Percentiles rank a stretch among this genome's conserved stretches.
These are phyloP conservation scores for Termitomyces sp. DNA, from an alignment of 768 basidiomycete species.

Conservation along the genomic window DNA sequence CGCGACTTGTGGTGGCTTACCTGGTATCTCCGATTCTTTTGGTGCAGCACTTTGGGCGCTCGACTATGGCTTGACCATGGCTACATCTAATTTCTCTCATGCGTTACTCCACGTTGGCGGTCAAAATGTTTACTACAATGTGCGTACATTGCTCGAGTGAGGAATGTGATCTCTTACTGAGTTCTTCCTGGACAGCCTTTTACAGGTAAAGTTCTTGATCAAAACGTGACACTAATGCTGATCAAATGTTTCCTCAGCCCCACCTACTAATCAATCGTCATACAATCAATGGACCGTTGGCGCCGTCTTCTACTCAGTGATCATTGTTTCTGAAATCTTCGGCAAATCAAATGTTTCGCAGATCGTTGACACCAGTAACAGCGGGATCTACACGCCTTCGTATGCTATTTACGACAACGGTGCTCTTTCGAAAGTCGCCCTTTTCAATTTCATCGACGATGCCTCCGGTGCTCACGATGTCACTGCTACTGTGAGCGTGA, in stretches of 20 bases:
- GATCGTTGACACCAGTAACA: conserved; percentile 63
- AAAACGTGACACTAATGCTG: no score
- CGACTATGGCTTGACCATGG: conserved; percentile 66
- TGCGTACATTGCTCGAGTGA: conserved; percentile 31
- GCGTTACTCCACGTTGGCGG: conserved; percentile 63
- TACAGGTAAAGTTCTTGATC: conserved; percentile 41
- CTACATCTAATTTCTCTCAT: conserved; percentile 53
- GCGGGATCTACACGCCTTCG: conserved; percentile 54
- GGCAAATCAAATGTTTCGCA: conserved; percentile 65
- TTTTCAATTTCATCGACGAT: conserved; percentile 77
- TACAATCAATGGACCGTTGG: conserved; percentile 74
- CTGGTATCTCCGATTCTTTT: conserved; percentile 61
- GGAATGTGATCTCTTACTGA: conserved; percentile 2
- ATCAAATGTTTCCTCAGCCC: conserved; percentile 24
- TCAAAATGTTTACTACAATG: conserved; percentile 68
- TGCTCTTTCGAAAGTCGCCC: conserved; percentile 54
- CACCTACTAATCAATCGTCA: conserved; percentile 52
- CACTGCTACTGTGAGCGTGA: conserved; percentile 47
- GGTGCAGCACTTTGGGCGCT: conserved; percentile 65
- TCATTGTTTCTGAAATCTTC: conserved; percentile 69
- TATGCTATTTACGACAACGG: conserved; percentile 79
- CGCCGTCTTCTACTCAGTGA: conserved; percentile 69
- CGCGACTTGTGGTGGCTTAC: conserved; percentile 68
- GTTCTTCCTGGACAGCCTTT: conserved; percentile 47
- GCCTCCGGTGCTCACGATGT: conserved; percentile 52